phyloP scores from a whole-genome alignment of 2,329 filamentous ascomycete genomes.

The Stemphylium vesicarium region DNA sequence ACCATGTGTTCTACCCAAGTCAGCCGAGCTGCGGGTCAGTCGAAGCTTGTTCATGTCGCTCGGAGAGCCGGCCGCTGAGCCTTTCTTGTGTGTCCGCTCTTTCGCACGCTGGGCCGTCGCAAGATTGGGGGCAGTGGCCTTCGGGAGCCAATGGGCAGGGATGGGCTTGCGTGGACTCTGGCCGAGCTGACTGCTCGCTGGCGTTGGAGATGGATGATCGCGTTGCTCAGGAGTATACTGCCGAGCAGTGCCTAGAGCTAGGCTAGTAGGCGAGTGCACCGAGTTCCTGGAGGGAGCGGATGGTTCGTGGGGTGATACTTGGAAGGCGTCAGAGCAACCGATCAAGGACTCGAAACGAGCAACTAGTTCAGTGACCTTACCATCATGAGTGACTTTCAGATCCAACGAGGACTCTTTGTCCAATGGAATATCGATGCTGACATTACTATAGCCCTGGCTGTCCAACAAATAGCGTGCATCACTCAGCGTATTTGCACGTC shows the following conservation, averaged over 20 bases:
- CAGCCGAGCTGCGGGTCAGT: slow-evolving; percentile 23
- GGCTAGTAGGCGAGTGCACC: slow-evolving; percentile 3
- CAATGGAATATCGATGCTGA: slow-evolving; percentile 34
- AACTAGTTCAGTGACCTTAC: slow-evolving; percentile 36
- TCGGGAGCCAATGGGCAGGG: slow-evolving; percentile 33
- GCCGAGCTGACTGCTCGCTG: background rate
- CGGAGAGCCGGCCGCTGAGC: slow-evolving; percentile 16
- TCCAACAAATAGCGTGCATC: slow-evolving; percentile 19
- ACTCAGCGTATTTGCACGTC: background rate
- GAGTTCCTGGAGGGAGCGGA: background rate
- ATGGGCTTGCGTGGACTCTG: slow-evolving; percentile 36
- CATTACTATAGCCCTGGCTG: slow-evolving; percentile 17
- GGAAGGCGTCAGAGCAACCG: slow-evolving; percentile 20
- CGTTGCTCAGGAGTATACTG: slow-evolving; percentile 1
- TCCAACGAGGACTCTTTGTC: slow-evolving; percentile 26
- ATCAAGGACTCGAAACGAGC: slow-evolving; percentile 27
- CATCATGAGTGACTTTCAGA: slow-evolving; percentile 31
- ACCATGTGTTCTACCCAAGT: slow-evolving; percentile 18
- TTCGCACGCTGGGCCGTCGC: slow-evolving; percentile 33
- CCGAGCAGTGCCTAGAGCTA: slow-evolving; percentile 13
- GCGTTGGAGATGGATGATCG: background rate
- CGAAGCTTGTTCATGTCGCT: slow-evolving; percentile 24
- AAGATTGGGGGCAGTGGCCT: slow-evolving; percentile 21
- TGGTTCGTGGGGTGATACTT: slow-evolving; percentile 16
- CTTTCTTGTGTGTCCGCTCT: slow-evolving; percentile 28